Conservation (phyloP, 257 asterid species). For the Asclepias syriaca region DNA sequence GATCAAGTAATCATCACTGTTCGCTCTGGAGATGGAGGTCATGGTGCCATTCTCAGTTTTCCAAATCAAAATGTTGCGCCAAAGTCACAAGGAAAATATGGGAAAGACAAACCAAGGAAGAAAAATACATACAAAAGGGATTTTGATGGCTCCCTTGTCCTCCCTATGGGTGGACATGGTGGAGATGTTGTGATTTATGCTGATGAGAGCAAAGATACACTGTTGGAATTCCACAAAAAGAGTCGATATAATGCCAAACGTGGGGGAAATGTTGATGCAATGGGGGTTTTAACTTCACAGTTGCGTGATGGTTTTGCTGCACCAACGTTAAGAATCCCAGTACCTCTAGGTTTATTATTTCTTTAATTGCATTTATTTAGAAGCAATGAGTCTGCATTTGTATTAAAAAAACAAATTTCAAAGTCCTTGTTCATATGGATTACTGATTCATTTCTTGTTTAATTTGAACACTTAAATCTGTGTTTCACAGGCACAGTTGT, state of each 20-base stretch:
- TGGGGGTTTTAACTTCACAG: conserved; percentile 83
- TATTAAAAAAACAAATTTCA: neutral
- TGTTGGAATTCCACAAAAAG: conserved; percentile 73
- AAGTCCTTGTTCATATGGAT: neutral
- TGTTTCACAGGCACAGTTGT: conserved; percentile 75
- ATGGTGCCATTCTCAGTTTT: conserved; percentile 64
- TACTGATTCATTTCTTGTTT: neutral
- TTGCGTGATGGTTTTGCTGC: conserved; percentile 62
- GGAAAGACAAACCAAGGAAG: conserved; percentile 53
- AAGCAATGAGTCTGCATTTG: neutral
- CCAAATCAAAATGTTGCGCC: conserved; percentile 50
- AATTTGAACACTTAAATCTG: conserved; percentile 1
- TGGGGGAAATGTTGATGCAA: conserved; percentile 90
- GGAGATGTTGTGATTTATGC: conserved; percentile 82
- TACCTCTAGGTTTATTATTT: conserved; percentile 63
- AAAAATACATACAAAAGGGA: conserved; percentile 62
- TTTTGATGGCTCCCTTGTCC: conserved; percentile 85
- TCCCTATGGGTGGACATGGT: conserved; percentile 88
- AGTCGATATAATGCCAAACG: conserved; percentile 70
- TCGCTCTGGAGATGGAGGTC: conserved; percentile 96
- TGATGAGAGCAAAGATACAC: conserved; percentile 71
- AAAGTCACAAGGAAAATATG: conserved; percentile 45
- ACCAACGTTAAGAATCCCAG: conserved; percentile 73
- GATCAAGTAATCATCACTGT: conserved; percentile 80
- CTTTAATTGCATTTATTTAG: neutral